Percentiles rank a stretch among this genome's conserved stretches.
Conservation (phyloP, 148 eudicot species). For the Persicaria tinctoria region DNA sequence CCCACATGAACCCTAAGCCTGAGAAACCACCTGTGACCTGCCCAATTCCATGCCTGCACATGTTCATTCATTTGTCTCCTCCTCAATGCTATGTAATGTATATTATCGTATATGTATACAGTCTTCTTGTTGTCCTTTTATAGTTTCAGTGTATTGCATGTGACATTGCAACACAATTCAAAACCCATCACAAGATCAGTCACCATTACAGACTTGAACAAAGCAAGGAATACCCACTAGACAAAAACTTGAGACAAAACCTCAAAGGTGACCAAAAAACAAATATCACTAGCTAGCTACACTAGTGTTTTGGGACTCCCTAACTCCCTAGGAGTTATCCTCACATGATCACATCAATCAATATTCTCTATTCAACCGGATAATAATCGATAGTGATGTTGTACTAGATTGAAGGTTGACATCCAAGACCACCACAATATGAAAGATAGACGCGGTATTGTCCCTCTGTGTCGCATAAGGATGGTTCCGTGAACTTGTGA, state of each 20-base stretch:
- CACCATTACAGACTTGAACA: neutral
- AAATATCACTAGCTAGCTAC: no score
- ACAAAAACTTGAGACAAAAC: neutral
- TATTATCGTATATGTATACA: neutral
- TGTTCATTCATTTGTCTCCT: neutral
- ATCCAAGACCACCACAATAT: neutral
- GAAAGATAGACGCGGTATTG: neutral
- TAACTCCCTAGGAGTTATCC: no score
- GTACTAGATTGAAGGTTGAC: neutral
- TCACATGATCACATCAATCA: no score
- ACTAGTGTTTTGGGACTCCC: neutral
- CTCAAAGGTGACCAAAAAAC: neutral
- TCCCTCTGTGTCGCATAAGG: neutral
- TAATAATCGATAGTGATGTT: neutral
- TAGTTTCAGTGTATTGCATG: neutral
- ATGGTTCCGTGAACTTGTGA: neutral
- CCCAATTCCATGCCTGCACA: neutral
- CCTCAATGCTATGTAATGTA: neutral
- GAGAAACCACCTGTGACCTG: neutral
- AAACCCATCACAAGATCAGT: neutral
- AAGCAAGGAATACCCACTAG: neutral
- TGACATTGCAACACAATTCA: neutral
- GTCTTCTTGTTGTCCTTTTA: constrained; percentile 2
- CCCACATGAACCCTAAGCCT: constrained; percentile 8
- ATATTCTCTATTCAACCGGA: no score